Evolutionary conservation across 495 filamentous ascomycete genomes (phyloP), one percentile per base, ranked within the genome.

Genomic region (Talaromyces nanjingensis): DNA sequence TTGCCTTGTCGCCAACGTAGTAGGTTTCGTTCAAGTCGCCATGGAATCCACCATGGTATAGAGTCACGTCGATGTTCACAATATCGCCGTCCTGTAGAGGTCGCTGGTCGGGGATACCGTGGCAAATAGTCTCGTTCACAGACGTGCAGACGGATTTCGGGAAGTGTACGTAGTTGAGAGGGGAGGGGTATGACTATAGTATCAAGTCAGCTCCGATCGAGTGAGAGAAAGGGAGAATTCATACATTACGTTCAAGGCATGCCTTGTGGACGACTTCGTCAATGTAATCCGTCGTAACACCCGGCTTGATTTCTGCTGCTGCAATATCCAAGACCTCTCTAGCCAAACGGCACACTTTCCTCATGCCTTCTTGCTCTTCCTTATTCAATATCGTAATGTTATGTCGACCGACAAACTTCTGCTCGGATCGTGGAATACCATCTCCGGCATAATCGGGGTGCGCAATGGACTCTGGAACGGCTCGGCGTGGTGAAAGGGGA

Each of bases 141-240:
- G 92, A 97, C 1, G 92, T 98, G 76, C 94, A 99, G 54, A 97
- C 87, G 1, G 94, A 99, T 80, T 99, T 99, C 63, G 94, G 94
- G 79, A 97, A 99, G 73, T 91, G 81, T 80, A 87, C 86, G 74
- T 99, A 99, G 79, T 99, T 99, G 8, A 99, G 77, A 2, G 93
- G 91, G 0, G 94, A 99, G 0, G 94, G 94, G 69, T 99, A 99
- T 12, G 92, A 90, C 94, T 98, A 60, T n/a, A 33, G 3, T n/a
- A 20, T 6, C 24, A n/a, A 64, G 71, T 68, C 53, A 76, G 65
- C 31, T 20, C 12, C 56, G 37, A 25, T 20, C 4, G 3, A 31
- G 34, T 66, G 63, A n/a, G 4, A 37, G 12, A 53, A 29, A 5
- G 20, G n/a, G 9, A 22, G 12, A n/a, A 45, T 18, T 68, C 88